These are phyloP conservation scores for Jaltomata sinuosa DNA, from an alignment of 257 asterid species.

Conservation along the genomic window DNA sequence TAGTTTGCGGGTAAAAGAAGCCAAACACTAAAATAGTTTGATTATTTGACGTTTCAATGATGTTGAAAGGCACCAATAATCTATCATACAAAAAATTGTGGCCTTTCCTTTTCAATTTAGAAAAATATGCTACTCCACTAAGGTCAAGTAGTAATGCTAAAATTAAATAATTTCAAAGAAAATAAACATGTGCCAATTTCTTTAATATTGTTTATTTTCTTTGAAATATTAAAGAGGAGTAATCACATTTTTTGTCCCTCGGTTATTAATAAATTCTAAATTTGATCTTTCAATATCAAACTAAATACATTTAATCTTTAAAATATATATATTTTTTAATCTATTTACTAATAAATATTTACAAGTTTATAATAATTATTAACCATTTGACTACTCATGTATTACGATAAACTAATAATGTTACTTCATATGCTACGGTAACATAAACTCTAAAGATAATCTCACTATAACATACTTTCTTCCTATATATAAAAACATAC, in stretches of 20 bases:
- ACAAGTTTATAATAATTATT: not conserved
- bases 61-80: not conserved
- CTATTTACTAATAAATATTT: not conserved
- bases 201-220: too few relatives aligned
- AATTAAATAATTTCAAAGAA: not conserved
- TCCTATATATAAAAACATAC: not conserved
- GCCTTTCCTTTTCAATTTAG: not conserved
- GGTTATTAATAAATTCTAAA: not conserved
- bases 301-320: not conserved
- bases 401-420: not conserved
- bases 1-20: too few relatives aligned
- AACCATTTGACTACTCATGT: not conserved
- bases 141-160: not conserved
- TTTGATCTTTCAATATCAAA: not conserved
- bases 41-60: not conserved
- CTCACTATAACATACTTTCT: not conserved
- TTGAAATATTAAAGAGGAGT: not conserved
- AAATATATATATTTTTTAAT: not conserved
- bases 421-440: not conserved
- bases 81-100: not conserved
- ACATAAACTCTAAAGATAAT: not conserved
- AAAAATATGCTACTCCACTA: not conserved
- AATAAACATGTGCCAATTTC: not conserved
- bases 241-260: not conserved
- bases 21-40: too few relatives aligned